Base-by-base conservation (phyloP, 208 protist species). In the Acanthamoeba royreba region DNA sequence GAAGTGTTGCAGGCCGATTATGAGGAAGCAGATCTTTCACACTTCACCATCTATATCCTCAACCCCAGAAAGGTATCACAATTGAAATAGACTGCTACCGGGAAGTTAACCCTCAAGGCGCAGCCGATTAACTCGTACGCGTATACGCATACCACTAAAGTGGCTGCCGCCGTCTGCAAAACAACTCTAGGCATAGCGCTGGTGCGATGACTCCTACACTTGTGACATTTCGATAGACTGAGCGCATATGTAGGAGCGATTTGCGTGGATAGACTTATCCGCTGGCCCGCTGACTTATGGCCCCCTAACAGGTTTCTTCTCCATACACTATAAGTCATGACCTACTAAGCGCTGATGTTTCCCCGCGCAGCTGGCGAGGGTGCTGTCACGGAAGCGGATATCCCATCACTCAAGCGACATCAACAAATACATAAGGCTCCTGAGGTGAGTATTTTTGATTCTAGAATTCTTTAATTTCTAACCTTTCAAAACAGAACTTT, bases 11-110 rank as follows among this genome's bases (percentile, higher is more conserved):
- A 47, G 46, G 45, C 46, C 5, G 77, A 86, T 33, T 47, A 47
- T 33, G 13, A 58, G 22, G 1, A 8, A 4, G 46, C 31, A 33
- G 77, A 86, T 45, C 33, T 55, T n/a, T 11, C 11, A 22, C 77
- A 58, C 22, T 86, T 42, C 77, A 86, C 77, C 77, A 86, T 86
- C 77, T 86, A 86, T 33, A 13, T 86, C 17, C 22, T 86, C 77
- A 86, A 86, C 46, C 77, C 77, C 42, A 86, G 53, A 45, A 86
- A 86, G 77, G 45, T 11, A 33, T n/a, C n/a, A n/a, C n/a, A n/a
- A n/a, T 28, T 52, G 25, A 55, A 4, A 77, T 28, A 1, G 11
- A 1, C 55, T 77, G n/a, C 19, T 47, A 17, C 2, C 28, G 5
- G 25, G 31, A 4, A 25, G 22, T 52, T 55, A 22, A 11, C 19